Conservation (phyloP, 306 rosid genomes). For the Prunus davidiana region DNA sequence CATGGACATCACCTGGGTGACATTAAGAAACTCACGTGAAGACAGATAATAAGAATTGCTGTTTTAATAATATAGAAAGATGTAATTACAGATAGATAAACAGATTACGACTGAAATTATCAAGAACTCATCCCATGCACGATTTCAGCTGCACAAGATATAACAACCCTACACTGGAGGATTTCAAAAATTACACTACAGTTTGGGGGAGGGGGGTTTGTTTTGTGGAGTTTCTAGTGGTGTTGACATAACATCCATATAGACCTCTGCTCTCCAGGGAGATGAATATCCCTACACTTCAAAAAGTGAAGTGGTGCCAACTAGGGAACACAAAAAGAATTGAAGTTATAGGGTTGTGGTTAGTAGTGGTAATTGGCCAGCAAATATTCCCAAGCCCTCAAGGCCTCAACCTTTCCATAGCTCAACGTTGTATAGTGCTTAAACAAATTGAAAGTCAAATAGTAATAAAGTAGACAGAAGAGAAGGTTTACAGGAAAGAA, state of each 20-base stretch:
- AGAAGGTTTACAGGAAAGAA: neutral
- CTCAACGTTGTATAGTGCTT: neutral
- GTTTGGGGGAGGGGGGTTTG: no score
- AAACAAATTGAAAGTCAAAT: neutral
- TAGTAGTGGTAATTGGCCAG: neutral
- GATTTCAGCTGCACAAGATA: neutral
- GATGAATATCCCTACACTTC: neutral
- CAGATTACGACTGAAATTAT: neutral
- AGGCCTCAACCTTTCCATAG: neutral
- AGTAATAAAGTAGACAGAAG: neutral
- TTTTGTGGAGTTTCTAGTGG: neutral
- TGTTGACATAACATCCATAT: neutral
- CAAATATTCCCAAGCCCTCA: neutral
- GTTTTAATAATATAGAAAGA: neutral
- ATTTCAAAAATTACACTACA: neutral
- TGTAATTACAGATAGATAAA: neutral
- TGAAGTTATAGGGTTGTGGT: neutral
- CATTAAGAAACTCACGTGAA: neutral
- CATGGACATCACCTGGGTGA: constrained; percentile 79
- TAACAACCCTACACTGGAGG: neutral
- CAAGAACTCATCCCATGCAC: neutral
- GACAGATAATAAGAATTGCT: neutral
- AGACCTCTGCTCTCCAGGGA: neutral
- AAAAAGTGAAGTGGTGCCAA: neutral
- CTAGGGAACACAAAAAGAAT: neutral